Evolutionary conservation across 176 grass and related monocot species (phyloP), one percentile per base, ranked within the genome.

Genomic region (Bothriochloa decipiens): DNA sequence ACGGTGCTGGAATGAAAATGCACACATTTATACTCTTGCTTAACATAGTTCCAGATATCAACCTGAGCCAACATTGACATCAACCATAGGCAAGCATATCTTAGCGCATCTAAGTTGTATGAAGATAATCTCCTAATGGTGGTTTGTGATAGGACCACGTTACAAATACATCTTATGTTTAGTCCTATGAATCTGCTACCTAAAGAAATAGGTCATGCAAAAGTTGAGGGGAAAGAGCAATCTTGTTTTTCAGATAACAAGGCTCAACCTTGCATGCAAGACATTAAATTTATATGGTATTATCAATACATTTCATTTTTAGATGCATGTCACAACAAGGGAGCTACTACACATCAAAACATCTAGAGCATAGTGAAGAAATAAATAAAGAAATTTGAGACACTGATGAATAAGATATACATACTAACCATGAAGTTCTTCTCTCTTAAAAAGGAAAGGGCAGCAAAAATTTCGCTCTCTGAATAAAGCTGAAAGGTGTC

Each of bases 371-470:
- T 52, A 72, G 42, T 52, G 66, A 83, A 66, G 45, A 84, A 68
- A 66, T 17, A 74, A 16, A 45, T 35, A 61, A 82, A 72, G 47
- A 72, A 47, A 84, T 69, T 28, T 14, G 61, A 64, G 1, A 64
- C 12, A 27, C 4, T 64, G 61, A 64, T 28, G 4, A 25, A 81
- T 62, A 77, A 64, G 45, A 47, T 81, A 28, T 3, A 82, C 75
- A 75, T 75, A 88, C 90, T 77, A 75, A 95, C 95, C 82, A 86
- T 86, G 79, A 93, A 91, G 35, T 95, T 95, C 68, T 87, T 97
- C 77, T 97, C 95, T 72, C 62, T 94, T 55, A 97, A 92, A 86
- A 88, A 87, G 46, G 87, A 91, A 87, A 91, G 94, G 69, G 95
- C 95, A 64, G 86, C 82, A 83, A 91, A 91, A 75, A 97, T 91